Evolutionary conservation across 176 grass and related monocot genomes (phyloP).

Genomic region (Bonia amplexicaulis): DNA sequence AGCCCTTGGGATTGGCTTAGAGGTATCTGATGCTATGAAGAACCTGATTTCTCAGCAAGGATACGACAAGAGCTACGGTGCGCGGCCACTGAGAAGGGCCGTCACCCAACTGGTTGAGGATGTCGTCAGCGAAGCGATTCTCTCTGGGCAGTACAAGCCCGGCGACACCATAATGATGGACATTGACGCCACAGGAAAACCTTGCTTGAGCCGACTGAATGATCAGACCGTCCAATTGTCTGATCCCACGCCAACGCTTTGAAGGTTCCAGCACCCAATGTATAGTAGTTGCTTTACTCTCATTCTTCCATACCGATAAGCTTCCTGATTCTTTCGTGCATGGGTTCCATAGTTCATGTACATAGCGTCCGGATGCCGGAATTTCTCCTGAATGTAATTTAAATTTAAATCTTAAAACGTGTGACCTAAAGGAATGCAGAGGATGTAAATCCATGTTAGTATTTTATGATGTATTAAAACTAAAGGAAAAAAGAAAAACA

Average conservation of each 20-base stretch:
- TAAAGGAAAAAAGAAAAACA: no score
- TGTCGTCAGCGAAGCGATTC: slow-evolving; percentile 82
- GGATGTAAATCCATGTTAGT: neutral
- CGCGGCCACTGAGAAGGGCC: slow-evolving; percentile 70
- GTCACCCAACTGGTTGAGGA: slow-evolving; percentile 79
- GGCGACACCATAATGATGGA: slow-evolving; percentile 82
- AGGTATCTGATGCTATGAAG: slow-evolving; percentile 62
- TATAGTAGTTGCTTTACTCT: slow-evolving; percentile 31
- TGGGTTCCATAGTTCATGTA: slow-evolving; percentile 25
- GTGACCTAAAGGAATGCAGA: neutral
- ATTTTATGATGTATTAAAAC: no score
- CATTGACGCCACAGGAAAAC: slow-evolving; percentile 61
- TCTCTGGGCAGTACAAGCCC: slow-evolving; percentile 63
- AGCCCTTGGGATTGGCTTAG: slow-evolving; percentile 55
- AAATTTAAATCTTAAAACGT: neutral
- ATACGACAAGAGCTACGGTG: slow-evolving; percentile 77
- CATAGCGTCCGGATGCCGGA: slow-evolving; percentile 17
- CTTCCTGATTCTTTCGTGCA: slow-evolving; percentile 36
- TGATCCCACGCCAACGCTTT: slow-evolving; percentile 50
- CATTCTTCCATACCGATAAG: slow-evolving; percentile 16
- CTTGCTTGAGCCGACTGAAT: slow-evolving; percentile 46
- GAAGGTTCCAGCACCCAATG: slow-evolving; percentile 12
- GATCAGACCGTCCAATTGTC: slow-evolving; percentile 63
- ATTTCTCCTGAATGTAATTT: slow-evolving; percentile 16
- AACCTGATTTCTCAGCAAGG: slow-evolving; percentile 67